phyloP scores from a whole-genome alignment of 768 basidiomycete species.

The Paxillus involutus region DNA sequence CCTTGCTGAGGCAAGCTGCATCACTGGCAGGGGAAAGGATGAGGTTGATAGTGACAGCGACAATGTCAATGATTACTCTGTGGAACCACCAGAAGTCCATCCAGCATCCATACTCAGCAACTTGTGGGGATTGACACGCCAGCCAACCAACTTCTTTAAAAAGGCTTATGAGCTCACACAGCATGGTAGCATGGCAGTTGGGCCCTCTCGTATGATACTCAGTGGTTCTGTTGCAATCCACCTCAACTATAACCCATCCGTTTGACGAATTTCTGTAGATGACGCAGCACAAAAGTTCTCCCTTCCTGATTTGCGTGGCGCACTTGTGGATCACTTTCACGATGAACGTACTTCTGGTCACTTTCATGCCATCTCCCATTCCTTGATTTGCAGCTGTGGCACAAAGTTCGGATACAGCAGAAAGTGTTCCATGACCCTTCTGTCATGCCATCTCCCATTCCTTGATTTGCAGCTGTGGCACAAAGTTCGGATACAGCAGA shows the following conservation, averaged over 20 bases:
- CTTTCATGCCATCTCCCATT: no score
- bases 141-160: no score
- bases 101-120: no score
- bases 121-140: no score
- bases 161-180: no score
- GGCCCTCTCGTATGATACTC: no score
- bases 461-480: slow-evolving; percentile 28
- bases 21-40: no score
- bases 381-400: slow-evolving; percentile 28
- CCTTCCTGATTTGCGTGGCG: slow-evolving; percentile 28
- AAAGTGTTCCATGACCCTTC: slow-evolving; percentile 15
- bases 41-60: no score
- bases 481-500: slow-evolving; percentile 21
- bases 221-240: slow-evolving; percentile 21
- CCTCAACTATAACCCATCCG: slow-evolving; percentile 21
- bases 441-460: slow-evolving; percentile 20
- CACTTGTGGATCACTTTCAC: slow-evolving; percentile 21
- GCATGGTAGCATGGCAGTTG: no score
- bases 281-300: slow-evolving; percentile 21
- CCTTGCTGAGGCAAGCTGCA: no score
- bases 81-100: no score
- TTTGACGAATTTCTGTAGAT: slow-evolving; percentile 19
- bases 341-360: background rate
- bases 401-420: slow-evolving; percentile 21
- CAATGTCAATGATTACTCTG: no score